Evolutionary conservation across 106 monocot genomes (phyloP).

Genomic region (Dendrobium catenatum): DNA sequence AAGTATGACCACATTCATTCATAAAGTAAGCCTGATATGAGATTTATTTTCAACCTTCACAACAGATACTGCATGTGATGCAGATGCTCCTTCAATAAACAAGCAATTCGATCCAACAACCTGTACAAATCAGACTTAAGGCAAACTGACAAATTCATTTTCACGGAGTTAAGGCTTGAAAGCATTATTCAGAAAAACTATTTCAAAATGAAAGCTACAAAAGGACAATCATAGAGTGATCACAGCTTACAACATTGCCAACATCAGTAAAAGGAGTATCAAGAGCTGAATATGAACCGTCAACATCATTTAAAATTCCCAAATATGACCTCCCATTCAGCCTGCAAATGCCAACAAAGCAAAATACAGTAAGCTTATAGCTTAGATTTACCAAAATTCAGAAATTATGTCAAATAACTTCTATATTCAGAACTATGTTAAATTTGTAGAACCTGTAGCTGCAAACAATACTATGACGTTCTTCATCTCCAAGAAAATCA

Average conservation of each 20-base stretch:
- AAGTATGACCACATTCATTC: not conserved
- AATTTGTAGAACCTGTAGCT: constrained; percentile 62
- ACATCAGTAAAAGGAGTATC: constrained; percentile 75
- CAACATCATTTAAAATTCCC: constrained; percentile 57
- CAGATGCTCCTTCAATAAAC: constrained; percentile 82
- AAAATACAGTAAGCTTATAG: not conserved
- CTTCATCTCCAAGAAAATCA: constrained; percentile 52
- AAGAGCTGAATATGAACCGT: constrained; percentile 50
- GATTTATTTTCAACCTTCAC: constrained; percentile 48
- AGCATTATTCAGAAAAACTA: not conserved
- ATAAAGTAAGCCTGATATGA: constrained; percentile 2
- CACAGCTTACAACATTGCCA: constrained; percentile 52
- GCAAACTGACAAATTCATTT: not conserved
- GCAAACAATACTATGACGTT: constrained; percentile 39
- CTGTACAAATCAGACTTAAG: constrained; percentile 21
- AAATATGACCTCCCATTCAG: constrained; percentile 75
- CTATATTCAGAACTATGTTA: not conserved
- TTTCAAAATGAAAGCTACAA: not conserved
- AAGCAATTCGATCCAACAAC: constrained; percentile 44
- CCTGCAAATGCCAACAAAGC: constrained; percentile 31
- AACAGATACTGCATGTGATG: constrained; percentile 62
- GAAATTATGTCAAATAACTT: not conserved
- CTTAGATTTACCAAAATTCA: not conserved
- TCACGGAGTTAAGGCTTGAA: not conserved
- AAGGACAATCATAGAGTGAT: not conserved